Evolutionary conservation across 176 grass and related monocot genomes (phyloP), one percentile per base, ranked within the genome.

Genomic region (Carex cristatella): DNA sequence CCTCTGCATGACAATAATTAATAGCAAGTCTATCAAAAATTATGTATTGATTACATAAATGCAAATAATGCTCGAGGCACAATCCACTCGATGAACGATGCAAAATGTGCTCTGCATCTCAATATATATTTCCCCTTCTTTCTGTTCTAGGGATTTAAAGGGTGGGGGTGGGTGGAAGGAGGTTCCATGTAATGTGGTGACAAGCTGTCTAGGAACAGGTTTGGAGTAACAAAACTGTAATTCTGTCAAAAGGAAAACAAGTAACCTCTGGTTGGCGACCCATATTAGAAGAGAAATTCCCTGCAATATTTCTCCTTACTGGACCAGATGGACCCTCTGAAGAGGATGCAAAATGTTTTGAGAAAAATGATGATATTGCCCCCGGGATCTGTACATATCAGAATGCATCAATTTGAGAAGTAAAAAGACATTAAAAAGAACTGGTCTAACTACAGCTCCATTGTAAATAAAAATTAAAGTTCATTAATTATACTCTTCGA

Each of bases 301-400:
- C 64, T 18, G 84, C 68, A 40, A 78, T 85, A 44, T 78, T 85
- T 76, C 70, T 77, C 54, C 72, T 85, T 56, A 42, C 6, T 71
- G 84, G 35, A 78, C 30, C 59, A 38, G 84, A 85, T 57, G 83
- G 11, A 42, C 83, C 35, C 4, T 40, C 12, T 74, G 84, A 32
- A 61, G 69, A 27, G 72, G 68, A 44, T 28, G 72, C 69, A 14
- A 85, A 85, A 73, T 64, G 51, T 77, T 49, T 56, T 27, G 84
- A 85, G 55, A 85, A 85, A 78, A 85, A 85, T 79, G 84, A 85
- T 74, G 84, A 53, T 61, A 85, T 65, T 62, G 68, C 60, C 44
- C 60, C 16, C n/a, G 84, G 84, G 19, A 85, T 76, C 84, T 85
- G 84, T 31, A 61, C 40, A 75, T 65, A 78, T 85, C 53, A 63